Evolutionary conservation across 495 filamentous ascomycete genomes (phyloP), one percentile per base, ranked within the genome.

Genomic region (Paragyromitra xinjiangensis): DNA sequence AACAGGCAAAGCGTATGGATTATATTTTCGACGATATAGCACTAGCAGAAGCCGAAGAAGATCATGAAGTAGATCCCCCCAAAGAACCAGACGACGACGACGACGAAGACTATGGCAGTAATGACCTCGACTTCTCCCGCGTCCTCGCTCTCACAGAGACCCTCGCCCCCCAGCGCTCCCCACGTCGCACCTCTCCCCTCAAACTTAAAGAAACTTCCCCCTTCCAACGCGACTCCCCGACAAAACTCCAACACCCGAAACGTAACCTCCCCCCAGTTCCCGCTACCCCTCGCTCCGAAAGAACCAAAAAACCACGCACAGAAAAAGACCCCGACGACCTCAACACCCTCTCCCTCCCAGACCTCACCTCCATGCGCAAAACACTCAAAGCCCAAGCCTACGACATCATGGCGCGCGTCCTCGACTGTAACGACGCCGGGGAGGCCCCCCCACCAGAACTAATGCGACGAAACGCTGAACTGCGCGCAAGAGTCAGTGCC

Each of bases 221-320:
- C 1, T 65, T 79, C 0, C 70, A 80, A n/a, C 14, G 39, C 4
- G 76, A 82, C 51, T 82, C 80, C 1, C 80, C 80, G 6, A 80
- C 80, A 0, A 82, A 82, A 16, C 19, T 64, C 14, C 45, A 65
- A 24, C 29, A 42, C 26, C 56, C 16, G 11, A 77, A 59, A 63
- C 61, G 73, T 16, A 63, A 12, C 37, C 56, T 39, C 14, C 12
- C 68, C 12, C 19, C 64, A 6, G 45, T 75, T 26, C 42, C 40
- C 3, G 51, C 64, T n/a, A 80, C 59, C 1, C 72, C 76, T 11
- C 64, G 16, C 4, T 69, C 50, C 1, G 67, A 78, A 8, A 48
- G 26, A 2, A 70, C 58, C 2, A 78, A 78, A 58, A 78, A 78
- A 29, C 40, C 77, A 9, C 69, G 67, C 29, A 71, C 42, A 22